phyloP scores from a whole-genome alignment of 2,329 filamentous ascomycete genomes.

The Cadophora malorum region DNA sequence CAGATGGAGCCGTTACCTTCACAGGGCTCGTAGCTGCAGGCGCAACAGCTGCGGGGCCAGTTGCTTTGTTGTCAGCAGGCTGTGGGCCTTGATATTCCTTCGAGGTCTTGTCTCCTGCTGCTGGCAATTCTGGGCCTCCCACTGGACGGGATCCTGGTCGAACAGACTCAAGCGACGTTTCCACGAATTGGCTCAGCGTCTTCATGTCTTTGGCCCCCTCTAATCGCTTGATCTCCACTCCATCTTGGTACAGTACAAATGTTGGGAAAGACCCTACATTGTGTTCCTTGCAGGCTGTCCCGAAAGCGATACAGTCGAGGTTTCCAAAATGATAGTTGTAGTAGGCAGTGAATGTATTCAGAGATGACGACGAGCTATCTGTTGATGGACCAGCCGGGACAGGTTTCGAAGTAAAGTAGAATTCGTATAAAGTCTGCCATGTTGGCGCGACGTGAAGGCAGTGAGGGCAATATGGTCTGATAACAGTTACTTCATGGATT shows the following conservation, averaged over 20 bases:
- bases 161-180: constrained; percentile 76
- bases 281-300: constrained; percentile 75
- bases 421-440: constrained; percentile 94
- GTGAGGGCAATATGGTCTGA: constrained; percentile 44
- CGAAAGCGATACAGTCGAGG: constrained; percentile 85
- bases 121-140: constrained; percentile 63
- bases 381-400: constrained; percentile 46
- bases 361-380: constrained; percentile 54
- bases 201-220: constrained; percentile 72
- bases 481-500: constrained; percentile 4
- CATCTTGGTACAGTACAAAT: constrained; percentile 81
- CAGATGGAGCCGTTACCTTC: constrained; percentile 30
- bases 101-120: constrained; percentile 64
- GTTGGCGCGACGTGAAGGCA: constrained; percentile 70
- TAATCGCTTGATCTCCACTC: constrained; percentile 67
- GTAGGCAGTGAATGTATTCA: constrained; percentile 72
- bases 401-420: constrained; percentile 81
- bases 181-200: constrained; percentile 72
- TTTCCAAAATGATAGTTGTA: constrained; percentile 90
- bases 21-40: constrained; percentile 29
- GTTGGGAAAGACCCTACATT: constrained; percentile 76
- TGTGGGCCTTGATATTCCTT: constrained; percentile 37
- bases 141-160: constrained; percentile 81
- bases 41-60: constrained; percentile 39
- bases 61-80: constrained; percentile 44